These are phyloP conservation scores for Fusarium cicatricum DNA, from an alignment of 2,329 filamentous ascomycete species.

Conservation along the genomic window DNA sequence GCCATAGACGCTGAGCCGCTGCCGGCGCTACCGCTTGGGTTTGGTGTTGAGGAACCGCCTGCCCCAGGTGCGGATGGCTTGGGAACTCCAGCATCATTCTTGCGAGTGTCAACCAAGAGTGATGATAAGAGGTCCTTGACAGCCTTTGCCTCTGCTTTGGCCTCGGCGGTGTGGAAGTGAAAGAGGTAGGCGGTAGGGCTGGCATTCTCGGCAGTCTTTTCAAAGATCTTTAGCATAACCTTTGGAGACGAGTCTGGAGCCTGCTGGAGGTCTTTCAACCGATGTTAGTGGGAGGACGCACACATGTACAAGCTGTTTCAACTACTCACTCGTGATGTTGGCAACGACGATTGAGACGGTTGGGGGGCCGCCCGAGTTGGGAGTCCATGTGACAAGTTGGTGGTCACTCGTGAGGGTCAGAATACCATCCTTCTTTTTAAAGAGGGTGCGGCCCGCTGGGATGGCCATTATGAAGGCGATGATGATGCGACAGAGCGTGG, in stretches of 20 bases:
- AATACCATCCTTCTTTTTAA: slow-evolving; percentile 96
- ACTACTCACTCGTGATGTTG: slow-evolving; percentile 79
- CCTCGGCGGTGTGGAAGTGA: slow-evolving; percentile 83
- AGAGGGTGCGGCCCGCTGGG: slow-evolving; percentile 74
- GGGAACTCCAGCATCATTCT: slow-evolving; percentile 59
- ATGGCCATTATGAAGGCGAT: slow-evolving; percentile 57
- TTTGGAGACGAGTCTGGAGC: slow-evolving; percentile 88
- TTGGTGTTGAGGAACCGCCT: slow-evolving; percentile 41
- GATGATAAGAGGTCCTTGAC: slow-evolving; percentile 84
- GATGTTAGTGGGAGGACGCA: slow-evolving; percentile 6
- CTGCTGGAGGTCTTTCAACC: slow-evolving; percentile 83
- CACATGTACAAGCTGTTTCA: not conserved
- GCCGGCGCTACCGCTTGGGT: slow-evolving; percentile 41
- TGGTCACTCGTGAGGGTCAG: slow-evolving; percentile 78
- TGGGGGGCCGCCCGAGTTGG: slow-evolving; percentile 69
- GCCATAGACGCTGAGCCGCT: slow-evolving; percentile 75
- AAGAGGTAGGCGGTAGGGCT: slow-evolving; percentile 81
- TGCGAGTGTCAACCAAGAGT: slow-evolving; percentile 76
- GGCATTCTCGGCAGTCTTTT: slow-evolving; percentile 66
- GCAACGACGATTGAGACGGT: slow-evolving; percentile 74
- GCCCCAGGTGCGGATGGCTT: slow-evolving; percentile 52
- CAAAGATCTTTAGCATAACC: slow-evolving; percentile 93
- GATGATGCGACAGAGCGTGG: not conserved
- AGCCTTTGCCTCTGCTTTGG: slow-evolving; percentile 83
- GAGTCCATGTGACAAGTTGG: slow-evolving; percentile 82